These are phyloP conservation scores for Aechmea fasciata DNA, from an alignment of 176 grass and related monocot genomes.

Conservation along the genomic window DNA sequence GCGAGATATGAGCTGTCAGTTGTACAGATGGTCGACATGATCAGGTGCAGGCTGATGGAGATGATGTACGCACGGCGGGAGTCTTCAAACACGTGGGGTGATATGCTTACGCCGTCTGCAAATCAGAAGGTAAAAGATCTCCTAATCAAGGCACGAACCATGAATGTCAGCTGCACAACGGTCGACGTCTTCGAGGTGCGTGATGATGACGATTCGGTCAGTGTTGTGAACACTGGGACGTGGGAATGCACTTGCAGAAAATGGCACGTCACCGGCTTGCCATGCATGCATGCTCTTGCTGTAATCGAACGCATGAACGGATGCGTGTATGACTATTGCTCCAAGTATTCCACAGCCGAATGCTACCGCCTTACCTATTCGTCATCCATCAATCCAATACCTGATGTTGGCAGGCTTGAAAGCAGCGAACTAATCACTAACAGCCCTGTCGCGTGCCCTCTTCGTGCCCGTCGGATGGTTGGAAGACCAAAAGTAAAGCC, in stretches of 20 bases:
- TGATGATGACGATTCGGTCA: slow-evolving; percentile 58
- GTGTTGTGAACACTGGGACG: slow-evolving; percentile 50
- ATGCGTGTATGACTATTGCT: slow-evolving; percentile 66
- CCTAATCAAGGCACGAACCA: slow-evolving; percentile 51
- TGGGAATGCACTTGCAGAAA: slow-evolving; percentile 73
- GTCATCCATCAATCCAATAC: slow-evolving; percentile 73
- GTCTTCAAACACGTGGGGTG: slow-evolving; percentile 60
- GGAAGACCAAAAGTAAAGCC: slow-evolving; percentile 88
- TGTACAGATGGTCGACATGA: slow-evolving; percentile 72
- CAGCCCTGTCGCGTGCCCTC: slow-evolving; percentile 26
- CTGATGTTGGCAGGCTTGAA: slow-evolving; percentile 49
- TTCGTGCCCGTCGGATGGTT: slow-evolving; percentile 54
- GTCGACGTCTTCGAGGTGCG: slow-evolving; percentile 72
- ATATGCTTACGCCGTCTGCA: slow-evolving; percentile 45
- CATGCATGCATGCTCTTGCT: slow-evolving; percentile 80
- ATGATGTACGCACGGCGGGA: slow-evolving; percentile 76
- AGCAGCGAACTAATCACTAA: slow-evolving; percentile 25
- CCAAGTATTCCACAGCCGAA: slow-evolving; percentile 59
- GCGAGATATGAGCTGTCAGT: slow-evolving; percentile 71
- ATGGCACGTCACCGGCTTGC: slow-evolving; percentile 71
- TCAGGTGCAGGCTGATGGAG: slow-evolving; percentile 91
- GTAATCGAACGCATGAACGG: slow-evolving; percentile 46
- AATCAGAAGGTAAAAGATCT: slow-evolving; percentile 79
- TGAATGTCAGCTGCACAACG: slow-evolving; percentile 53
- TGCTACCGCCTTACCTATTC: slow-evolving; percentile 61